A percentile compares a stretch with the other conserved stretches of the same genome.
Conservation (phyloP, 257 asterid genomes). For the Ligustrum vulgare region DNA sequence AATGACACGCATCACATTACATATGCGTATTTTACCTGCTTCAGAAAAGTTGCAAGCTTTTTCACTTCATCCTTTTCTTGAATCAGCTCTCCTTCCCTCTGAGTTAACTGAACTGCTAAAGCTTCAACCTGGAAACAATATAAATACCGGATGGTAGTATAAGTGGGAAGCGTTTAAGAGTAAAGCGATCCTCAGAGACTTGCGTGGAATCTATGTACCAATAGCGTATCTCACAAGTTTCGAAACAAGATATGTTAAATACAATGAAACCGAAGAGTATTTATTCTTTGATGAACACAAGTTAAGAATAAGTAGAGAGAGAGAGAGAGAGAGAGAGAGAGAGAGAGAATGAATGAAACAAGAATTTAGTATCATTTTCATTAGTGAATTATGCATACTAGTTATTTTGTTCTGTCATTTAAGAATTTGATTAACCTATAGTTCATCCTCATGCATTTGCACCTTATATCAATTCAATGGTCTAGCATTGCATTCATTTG, state of each 20-base stretch:
- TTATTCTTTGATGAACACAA: background rate
- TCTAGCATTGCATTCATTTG: background rate
- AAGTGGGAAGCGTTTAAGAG: conserved; percentile 7
- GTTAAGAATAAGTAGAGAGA: conserved; percentile 8
- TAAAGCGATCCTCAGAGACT: conserved; percentile 1
- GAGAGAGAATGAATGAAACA: too few species aligned
- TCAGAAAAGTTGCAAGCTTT: conserved; percentile 78
- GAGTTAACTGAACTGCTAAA: conserved; percentile 78
- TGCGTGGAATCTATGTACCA: background rate
- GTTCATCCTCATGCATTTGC: background rate
- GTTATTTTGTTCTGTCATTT: background rate
- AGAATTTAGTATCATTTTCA: background rate
- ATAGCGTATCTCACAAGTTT: background rate
- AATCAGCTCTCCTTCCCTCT: conserved; percentile 89
- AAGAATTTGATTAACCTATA: background rate
- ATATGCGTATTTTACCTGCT: conserved; percentile 58
- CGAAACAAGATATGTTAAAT: background rate
- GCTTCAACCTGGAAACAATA: conserved; percentile 71
- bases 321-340: too few species aligned
- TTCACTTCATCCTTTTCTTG: conserved; percentile 94
- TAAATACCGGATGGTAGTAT: background rate
- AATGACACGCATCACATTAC: background rate
- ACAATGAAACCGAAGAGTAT: background rate
- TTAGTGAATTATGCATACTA: background rate
- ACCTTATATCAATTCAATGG: background rate